These are phyloP conservation scores for Vanrija sp. DNA, from an alignment of 1,284 basidiomycete genomes.

Conservation along the genomic window DNA sequence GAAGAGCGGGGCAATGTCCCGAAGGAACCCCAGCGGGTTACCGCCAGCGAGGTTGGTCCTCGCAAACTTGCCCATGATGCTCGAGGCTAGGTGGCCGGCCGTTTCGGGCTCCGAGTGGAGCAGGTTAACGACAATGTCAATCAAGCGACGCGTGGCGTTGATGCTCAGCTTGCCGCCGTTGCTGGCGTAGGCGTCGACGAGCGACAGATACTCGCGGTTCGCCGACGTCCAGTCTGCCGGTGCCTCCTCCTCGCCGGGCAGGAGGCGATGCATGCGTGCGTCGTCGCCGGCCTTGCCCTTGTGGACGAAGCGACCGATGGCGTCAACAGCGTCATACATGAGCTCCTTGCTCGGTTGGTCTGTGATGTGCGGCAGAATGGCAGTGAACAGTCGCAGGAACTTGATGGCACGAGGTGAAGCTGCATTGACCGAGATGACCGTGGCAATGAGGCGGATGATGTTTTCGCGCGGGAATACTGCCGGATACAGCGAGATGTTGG, in stretches of 20 bases:
- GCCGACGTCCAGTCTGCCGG: conserved; percentile 59
- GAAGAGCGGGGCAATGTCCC: conserved; percentile 60
- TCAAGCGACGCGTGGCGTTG: conserved; percentile 53
- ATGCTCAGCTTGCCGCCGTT: conserved; percentile 58
- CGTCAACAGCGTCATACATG: conserved; percentile 64
- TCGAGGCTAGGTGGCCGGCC: conserved; percentile 23
- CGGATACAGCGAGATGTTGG: conserved; percentile 59
- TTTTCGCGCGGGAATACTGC: conserved; percentile 61
- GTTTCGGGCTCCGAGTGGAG: conserved; percentile 49
- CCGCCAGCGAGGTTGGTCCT: conserved; percentile 46
- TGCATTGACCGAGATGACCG: conserved; percentile 73
- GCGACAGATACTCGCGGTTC: conserved; percentile 61
- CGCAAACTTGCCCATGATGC: conserved; percentile 30
- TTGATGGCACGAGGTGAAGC: conserved; percentile 62
- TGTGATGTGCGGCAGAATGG: conserved; percentile 57
- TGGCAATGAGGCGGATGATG: conserved; percentile 67
- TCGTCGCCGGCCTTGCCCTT: conserved; percentile 29
- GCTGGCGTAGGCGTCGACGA: conserved; percentile 58
- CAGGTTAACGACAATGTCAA: conserved; percentile 61
- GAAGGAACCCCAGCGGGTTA: conserved; percentile 57
- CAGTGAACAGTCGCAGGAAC: conserved; percentile 63
- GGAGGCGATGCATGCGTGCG: conserved; percentile 51
- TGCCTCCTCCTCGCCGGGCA: conserved; percentile 47
- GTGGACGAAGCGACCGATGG: conserved; percentile 51
- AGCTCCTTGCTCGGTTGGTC: conserved; percentile 52